Evolutionary conservation across 2,329 filamentous ascomycete species (phyloP), one percentile per base, ranked within the genome.

Genomic region (Gyromitra esculenta): DNA sequence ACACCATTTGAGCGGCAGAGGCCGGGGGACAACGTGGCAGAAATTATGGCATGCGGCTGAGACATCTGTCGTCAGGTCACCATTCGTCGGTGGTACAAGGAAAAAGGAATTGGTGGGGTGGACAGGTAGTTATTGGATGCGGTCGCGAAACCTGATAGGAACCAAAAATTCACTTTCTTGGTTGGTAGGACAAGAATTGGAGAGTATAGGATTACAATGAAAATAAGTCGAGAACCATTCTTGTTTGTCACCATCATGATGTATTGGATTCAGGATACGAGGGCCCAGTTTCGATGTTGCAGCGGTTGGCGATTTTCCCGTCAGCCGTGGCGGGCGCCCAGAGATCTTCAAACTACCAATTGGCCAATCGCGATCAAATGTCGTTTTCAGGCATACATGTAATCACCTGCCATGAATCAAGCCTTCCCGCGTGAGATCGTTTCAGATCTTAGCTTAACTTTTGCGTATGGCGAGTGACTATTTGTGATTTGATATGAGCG

Each of bases 21-120:
- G 43, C 62, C 41, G 43, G 62, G 62, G 25, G 39, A 59, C 65
- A 69, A 69, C 65, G 65, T 69, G 65, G 65, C 65, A 48, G n/a
- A 31, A 31, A 41, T 21, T 21, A 60, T 25, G 57, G 57, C 54
- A 57, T 67, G 65, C 52, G 65, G 65, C 52, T 69, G 54, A 69
- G 65, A 60, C 65, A 68, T 45, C 50, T 39, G 50, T 39, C 45
- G 45, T 52, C 60, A 66, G 63, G 54, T 21, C 41, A 37, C 35
- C n/a, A 25, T 37, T 56, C 15, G 50, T 5, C 11, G 63, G 52
- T 68, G 11, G 21, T 9, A 63, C 60, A 63, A 63, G 18, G 21
- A 63, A 63, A 63, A 63, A 68, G 25, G 18, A 52, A 69, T 48
- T 41, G 25, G 18, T 8, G 50, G 50, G 8, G 31, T 18, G 50